Percentiles rank a stretch among this genome's conserved stretches.
These are phyloP conservation scores for Fusarium citri DNA, from an alignment of 2,329 filamentous ascomycete genomes.

Conservation along the genomic window DNA sequence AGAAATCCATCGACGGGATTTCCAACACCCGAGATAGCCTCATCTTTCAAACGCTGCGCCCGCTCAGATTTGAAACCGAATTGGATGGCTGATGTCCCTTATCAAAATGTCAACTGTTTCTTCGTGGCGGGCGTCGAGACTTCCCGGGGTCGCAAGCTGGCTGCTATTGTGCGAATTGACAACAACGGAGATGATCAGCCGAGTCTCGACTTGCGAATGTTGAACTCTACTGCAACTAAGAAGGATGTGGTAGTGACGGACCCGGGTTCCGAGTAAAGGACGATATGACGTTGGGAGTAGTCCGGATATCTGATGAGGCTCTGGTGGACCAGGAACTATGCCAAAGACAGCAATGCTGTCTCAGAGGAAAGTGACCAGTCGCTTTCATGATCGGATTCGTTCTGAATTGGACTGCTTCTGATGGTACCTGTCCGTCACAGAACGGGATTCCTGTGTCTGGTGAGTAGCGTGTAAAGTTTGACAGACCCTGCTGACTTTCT, in stretches of 20 bases:
- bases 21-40: not conserved
- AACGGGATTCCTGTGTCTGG: not conserved
- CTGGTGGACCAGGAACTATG: not conserved
- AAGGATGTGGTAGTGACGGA: not conserved
- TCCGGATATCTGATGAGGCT: not conserved
- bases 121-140: not conserved
- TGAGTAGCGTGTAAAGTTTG: conserved; percentile 1
- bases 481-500: conserved; percentile 4
- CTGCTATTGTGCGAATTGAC: not conserved
- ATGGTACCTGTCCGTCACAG: conserved; percentile 10
- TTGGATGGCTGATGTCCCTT: not conserved
- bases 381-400: not conserved
- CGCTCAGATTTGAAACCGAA: no score
- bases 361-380: conserved; percentile 6
- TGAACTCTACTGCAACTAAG: no score
- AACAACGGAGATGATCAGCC: not conserved
- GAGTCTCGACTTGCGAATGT: not conserved
- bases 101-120: not conserved
- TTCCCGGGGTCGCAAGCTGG: not conserved
- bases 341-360: not conserved
- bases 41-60: not conserved
- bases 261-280: not conserved
- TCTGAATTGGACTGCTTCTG: not conserved
- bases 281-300: not conserved
- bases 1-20: not conserved